Evolutionary conservation across 306 rosid species (phyloP), one percentile per base, ranked within the genome.

Genomic region (Malus fusca): DNA sequence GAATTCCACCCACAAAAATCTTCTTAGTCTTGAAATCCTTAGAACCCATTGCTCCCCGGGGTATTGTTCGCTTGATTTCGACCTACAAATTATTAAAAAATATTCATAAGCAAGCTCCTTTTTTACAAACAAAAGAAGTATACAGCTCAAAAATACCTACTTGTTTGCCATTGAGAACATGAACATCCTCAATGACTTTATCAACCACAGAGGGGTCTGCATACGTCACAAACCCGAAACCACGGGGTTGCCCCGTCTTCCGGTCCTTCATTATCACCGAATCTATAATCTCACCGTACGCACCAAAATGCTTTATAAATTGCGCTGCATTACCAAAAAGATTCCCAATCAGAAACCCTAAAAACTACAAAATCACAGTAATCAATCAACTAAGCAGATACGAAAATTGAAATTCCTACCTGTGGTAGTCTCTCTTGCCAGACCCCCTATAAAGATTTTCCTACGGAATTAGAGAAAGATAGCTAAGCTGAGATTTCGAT

Each of bases 21-120:
- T 93, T 93, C 89, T 87, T 93, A 13, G 98, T 93, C 90, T 84
- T 93, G 82, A 93, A 91, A 80, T 93, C 98, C 81, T 86, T 88
- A 75, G 96, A 87, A 72, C 93, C 91, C 73, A 69, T 87, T 70
- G 95, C 87, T 67, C 96, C 98, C 88, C 90, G 87, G 2, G 98
- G 98, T 76, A 93, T 93, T n/a, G 98, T 93, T 79, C 98, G 84
- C 90, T 93, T 93, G 85, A 93, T 93, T 73, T 93, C 98, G 81
- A 93, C 98, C 98, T 93, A 19, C 2, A 65, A 51, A 79, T 48
- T 61, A 40, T 71, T 78, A 72, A 89, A 77, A 82, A 81, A 63
- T 23, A 4, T 5, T 26, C 72, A 0, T 14, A 65, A 25, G 12
- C 40, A 72, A 53, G 12, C 30, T 14, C 28, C 15, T 31, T 62